These are phyloP conservation scores for Mortierella alpina DNA, from an alignment of 192 early-diverging fungal genomes.

Conservation along the genomic window DNA sequence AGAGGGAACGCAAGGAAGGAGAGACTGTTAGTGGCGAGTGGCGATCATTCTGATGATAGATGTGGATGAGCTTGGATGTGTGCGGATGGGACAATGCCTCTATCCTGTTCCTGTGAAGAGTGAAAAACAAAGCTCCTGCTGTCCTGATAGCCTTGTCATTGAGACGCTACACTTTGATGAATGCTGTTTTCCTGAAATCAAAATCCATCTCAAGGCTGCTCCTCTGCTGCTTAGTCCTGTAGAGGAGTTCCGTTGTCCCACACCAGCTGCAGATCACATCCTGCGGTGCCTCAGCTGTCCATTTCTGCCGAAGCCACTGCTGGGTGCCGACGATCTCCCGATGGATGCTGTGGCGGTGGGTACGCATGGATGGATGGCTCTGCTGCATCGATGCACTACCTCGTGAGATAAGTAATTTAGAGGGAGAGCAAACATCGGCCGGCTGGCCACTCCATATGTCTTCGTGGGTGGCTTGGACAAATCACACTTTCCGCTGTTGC, in stretches of 20 bases:
- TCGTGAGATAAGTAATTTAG: slow-evolving; percentile 33
- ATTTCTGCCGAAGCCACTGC: not conserved
- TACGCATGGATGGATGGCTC: not conserved
- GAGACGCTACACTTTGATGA: too few relatives aligned
- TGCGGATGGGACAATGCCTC: too few relatives aligned
- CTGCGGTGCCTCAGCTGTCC: too few relatives aligned
- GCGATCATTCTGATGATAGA: not conserved
- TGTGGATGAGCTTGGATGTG: too few relatives aligned
- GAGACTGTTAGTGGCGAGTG: slow-evolving; percentile 1
- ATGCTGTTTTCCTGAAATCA: too few relatives aligned
- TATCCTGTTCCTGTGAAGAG: not conserved
- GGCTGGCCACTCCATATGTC: not conserved
- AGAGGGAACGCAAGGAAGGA: slow-evolving; percentile 7
- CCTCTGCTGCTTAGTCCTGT: too few relatives aligned
- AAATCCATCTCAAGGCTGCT: too few relatives aligned
- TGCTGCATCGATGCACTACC: slow-evolving; percentile 15
- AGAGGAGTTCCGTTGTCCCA: too few relatives aligned
- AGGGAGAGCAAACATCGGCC: slow-evolving; percentile 15
- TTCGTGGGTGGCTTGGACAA: slow-evolving; percentile 6
- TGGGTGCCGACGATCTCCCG: slow-evolving; percentile 2
- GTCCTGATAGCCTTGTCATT: too few relatives aligned
- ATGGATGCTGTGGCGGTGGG: slow-evolving; percentile 9
- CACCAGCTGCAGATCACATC: too few relatives aligned
- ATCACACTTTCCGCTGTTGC: too few relatives aligned
- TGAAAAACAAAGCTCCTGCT: too few relatives aligned